Percentiles rank a stretch among this genome's conserved stretches.
Conservation (phyloP, 1,139 yeast species). For the Suhomyces yuchorum region DNA sequence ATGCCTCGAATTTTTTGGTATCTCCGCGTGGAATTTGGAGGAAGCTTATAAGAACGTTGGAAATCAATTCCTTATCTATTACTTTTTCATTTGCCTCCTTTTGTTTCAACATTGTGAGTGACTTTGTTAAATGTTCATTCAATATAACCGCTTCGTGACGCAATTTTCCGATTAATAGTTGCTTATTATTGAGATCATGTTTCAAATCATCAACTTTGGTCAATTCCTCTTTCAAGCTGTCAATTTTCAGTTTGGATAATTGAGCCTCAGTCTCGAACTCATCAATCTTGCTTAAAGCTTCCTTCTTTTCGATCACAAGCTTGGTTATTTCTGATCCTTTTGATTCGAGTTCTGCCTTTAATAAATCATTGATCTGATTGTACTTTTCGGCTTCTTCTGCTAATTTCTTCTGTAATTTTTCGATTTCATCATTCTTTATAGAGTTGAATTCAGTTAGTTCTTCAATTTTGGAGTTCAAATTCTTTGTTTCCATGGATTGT, state of each 20-base stretch:
- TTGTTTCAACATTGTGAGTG: slow-evolving; percentile 76
- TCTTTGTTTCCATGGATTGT: slow-evolving; percentile 45
- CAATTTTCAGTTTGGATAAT: slow-evolving; percentile 15
- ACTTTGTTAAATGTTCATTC: slow-evolving; percentile 92
- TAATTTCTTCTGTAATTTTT: slow-evolving; percentile 10
- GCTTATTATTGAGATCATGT: slow-evolving; percentile 63
- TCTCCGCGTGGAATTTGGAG: slow-evolving; percentile 90
- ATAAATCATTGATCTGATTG: slow-evolving; percentile 12
- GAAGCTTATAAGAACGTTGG: slow-evolving; percentile 83
- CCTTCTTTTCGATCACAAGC: slow-evolving; percentile 1
- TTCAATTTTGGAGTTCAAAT: slow-evolving; percentile 44
- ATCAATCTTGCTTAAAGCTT: slow-evolving; percentile 4
- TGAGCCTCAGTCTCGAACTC: slow-evolving; percentile 22
- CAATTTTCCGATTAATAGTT: slow-evolving; percentile 78
- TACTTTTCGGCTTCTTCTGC: slow-evolving; percentile 9
- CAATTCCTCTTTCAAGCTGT: slow-evolving; percentile 9
- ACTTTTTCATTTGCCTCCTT: slow-evolving; percentile 62
- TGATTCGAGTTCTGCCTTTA: background rate
- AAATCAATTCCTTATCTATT: slow-evolving; percentile 84
- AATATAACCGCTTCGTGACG: slow-evolving; percentile 95
- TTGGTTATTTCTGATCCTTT: slow-evolving; percentile 12
- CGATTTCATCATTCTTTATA: slow-evolving; percentile 13
- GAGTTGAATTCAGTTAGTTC: slow-evolving; percentile 40
- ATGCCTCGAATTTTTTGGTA: slow-evolving; percentile 88
- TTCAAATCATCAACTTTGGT: slow-evolving; percentile 25